These are phyloP conservation scores for Claviceps lovelessii DNA, from an alignment of 2,329 filamentous ascomycete genomes.

Conservation along the genomic window DNA sequence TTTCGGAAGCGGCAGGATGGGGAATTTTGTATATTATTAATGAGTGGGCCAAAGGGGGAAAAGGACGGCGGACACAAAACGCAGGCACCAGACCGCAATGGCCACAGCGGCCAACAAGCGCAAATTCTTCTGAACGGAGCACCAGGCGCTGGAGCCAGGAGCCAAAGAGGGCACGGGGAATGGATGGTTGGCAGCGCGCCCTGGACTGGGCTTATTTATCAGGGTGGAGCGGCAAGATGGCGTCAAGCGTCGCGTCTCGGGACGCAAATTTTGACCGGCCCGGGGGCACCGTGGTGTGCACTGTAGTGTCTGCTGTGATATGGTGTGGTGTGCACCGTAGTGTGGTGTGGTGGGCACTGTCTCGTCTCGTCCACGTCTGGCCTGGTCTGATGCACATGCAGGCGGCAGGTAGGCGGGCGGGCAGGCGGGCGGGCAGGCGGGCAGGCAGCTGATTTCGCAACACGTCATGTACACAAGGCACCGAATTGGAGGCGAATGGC, in stretches of 20 bases:
- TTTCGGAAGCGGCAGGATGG: background rate
- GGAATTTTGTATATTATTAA: slow-evolving; percentile 5
- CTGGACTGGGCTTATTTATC: background rate
- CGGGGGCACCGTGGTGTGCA: background rate
- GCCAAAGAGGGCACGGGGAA: background rate
- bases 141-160: background rate
- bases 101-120: slow-evolving; percentile 1
- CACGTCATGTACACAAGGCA: no score
- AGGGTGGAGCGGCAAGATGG: background rate
- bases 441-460: no score
- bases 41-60: slow-evolving; percentile 5
- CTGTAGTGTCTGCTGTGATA: no score
- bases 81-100: background rate
- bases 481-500: background rate
- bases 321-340: no score
- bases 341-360: no score
- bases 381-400: no score
- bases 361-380: no score
- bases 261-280: background rate
- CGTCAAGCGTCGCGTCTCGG: background rate
- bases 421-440: background rate
- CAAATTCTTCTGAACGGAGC: background rate
- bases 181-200: background rate
- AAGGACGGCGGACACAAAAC: background rate
- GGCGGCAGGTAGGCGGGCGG: background rate